Base-by-base conservation (phyloP, 768 basidiomycete species). In the Termitomyces sp. region DNA sequence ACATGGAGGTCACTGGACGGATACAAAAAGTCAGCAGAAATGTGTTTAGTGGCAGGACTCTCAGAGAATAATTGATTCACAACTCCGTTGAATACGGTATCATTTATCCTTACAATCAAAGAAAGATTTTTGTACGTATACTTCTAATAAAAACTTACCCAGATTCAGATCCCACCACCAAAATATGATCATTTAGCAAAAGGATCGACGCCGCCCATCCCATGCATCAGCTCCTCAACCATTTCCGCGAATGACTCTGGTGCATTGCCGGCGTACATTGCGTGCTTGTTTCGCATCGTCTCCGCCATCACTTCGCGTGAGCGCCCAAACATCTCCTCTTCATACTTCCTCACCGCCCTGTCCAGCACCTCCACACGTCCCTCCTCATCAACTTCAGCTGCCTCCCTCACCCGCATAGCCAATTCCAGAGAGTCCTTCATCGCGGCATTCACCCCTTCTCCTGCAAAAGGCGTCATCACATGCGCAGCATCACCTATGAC, bases 401-500 rank as follows among this genome's bases (percentile, higher is more conserved):
- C 52, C 29, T 23, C 51, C 11, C 18, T 42, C 1, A 60, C 43
- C 27, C 49, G 46, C 20, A n/a, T 58, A 3, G 57, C 55, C 9
- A 65, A 53, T 29, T 65, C 63, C 44, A 64, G 54, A 3, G 63
- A 60, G 51, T 62, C 64, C 29, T 53, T 40, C 62, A 66, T 62
- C 5, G 57, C 63, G 15, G 59, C 50, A 39, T 66, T 66, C 13
- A 64, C 63, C 4, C 66, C 66, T 31, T 58, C 61, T 11, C 66
- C 66, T 1, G 61, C 60, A 42, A 64, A 65, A 18, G 64, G 66
- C 7, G 63, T 60, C 61, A 67, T 64, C 18, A 64, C 57, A 56
- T 67, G 66, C 2, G 66, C 66, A 13, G 66, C 64, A 58, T 67
- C 64, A 5, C 64, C 66, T 1, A 67, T 43, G 16, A 67, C 35